Conservation (phyloP, 371 early-diverging fungal genomes). For the Cladochytrium tenue region DNA sequence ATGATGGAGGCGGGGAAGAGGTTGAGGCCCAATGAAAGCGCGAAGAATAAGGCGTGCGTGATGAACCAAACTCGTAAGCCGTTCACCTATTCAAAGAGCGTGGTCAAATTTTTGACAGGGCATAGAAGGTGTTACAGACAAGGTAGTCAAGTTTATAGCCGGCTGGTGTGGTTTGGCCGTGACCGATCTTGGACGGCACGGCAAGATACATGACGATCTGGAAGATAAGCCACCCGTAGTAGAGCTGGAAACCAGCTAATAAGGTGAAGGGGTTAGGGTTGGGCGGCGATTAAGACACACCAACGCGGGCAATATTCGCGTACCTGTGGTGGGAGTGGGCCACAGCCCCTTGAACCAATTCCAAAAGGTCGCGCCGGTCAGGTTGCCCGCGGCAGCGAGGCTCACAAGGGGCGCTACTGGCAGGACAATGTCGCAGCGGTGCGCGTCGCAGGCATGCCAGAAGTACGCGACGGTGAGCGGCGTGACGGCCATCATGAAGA, state of each 20-base stretch:
- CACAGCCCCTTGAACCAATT: conserved; percentile 26
- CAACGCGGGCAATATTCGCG: not conserved
- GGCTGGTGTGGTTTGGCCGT: conserved; percentile 81
- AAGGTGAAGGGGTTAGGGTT: not conserved
- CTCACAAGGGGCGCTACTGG: conserved; percentile 53
- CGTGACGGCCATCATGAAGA: conserved; percentile 56
- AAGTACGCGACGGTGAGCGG: conserved; percentile 69
- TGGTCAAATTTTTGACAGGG: not conserved
- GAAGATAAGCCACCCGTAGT: conserved; percentile 68
- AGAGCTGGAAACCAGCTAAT: conserved; percentile 54
- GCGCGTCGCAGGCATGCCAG: conserved; percentile 65
- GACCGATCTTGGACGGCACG: conserved; percentile 69
- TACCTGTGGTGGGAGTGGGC: conserved; percentile 44
- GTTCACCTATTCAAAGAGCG: conserved; percentile 57
- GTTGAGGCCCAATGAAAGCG: conserved; percentile 56
- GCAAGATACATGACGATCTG: conserved; percentile 67
- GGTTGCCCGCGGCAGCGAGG: not conserved
- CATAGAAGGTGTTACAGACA: conserved; percentile 24
- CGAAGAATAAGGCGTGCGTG: conserved; percentile 69
- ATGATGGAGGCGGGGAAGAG: conserved; percentile 66
- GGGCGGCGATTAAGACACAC: not conserved
- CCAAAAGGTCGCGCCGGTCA: conserved; percentile 8
- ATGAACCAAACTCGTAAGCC: conserved; percentile 73
- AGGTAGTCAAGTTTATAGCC: conserved; percentile 71
- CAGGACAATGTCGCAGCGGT: conserved; percentile 64